These are phyloP conservation scores for Paraconiothyrium brasiliense DNA, from an alignment of 2,329 filamentous ascomycete genomes.

Conservation along the genomic window DNA sequence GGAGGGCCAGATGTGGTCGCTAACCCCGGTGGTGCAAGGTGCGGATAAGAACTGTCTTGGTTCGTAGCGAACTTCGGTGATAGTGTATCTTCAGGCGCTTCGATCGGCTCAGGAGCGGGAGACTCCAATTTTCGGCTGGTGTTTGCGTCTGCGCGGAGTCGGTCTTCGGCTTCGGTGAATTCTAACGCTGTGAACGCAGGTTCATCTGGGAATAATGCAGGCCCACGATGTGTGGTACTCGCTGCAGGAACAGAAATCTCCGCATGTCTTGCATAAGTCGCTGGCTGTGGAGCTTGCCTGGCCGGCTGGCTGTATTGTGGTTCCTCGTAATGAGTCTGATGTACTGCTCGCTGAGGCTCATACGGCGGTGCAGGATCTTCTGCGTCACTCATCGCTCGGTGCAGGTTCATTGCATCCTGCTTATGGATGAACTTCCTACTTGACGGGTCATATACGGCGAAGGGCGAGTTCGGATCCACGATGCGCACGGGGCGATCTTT, in stretches of 20 bases:
- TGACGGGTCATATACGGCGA: constrained; percentile 49
- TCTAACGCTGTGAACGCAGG: constrained; percentile 51
- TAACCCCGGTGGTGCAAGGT: constrained; percentile 23
- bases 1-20: constrained; percentile 20
- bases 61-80: constrained; percentile 35
- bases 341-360: constrained; percentile 31
- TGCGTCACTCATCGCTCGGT: constrained; percentile 41
- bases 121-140: constrained; percentile 29
- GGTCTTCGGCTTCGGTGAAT: constrained; percentile 53
- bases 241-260: not conserved
- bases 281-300: constrained; percentile 9
- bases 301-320: constrained; percentile 4
- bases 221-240: not conserved
- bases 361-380: constrained; percentile 34
- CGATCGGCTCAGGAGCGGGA: constrained; percentile 18
- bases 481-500: constrained; percentile 27
- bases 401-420: constrained; percentile 46
- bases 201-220: not conserved
- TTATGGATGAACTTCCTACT: constrained; percentile 50
- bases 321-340: constrained; percentile 17
- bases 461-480: constrained; percentile 49
- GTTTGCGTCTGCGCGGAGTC: constrained; percentile 35
- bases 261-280: constrained; percentile 7
- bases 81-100: constrained; percentile 16
- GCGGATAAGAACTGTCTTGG: constrained; percentile 41